Evolutionary conservation across 1,284 basidiomycete genomes (phyloP).

Genomic region (Cutaneotrichosporon daszewskae): DNA sequence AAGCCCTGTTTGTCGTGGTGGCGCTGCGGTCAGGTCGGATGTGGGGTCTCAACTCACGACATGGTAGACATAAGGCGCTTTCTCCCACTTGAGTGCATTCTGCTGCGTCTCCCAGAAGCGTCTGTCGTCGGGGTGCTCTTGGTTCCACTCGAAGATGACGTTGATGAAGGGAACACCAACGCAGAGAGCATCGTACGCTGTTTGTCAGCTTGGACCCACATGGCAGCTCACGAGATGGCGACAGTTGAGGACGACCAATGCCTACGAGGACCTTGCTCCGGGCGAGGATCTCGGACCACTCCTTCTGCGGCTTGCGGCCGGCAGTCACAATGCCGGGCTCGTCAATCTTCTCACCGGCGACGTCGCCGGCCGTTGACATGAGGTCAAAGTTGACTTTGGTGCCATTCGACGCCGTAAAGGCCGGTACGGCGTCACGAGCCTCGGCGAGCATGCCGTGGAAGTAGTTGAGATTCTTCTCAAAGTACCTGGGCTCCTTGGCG

Average conservation of each 20-base stretch:
- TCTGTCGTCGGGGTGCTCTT: conserved; percentile 35
- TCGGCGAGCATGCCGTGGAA: neutral
- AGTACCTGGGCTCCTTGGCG: conserved; percentile 38
- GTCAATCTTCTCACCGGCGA: neutral
- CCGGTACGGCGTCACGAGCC: neutral
- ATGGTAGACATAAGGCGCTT: conserved; percentile 47
- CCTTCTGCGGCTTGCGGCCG: conserved; percentile 4
- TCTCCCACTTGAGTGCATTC: conserved; percentile 26
- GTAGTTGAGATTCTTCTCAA: conserved; percentile 9
- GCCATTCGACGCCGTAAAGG: neutral
- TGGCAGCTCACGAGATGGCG: too few relatives aligned
- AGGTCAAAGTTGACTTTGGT: too few relatives aligned
- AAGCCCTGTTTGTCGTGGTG: conserved; percentile 28
- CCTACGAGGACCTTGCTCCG: conserved; percentile 12
- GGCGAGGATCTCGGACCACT: conserved; percentile 8
- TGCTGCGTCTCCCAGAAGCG: conserved; percentile 46
- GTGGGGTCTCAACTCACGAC: conserved; percentile 14
- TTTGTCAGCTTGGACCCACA: conserved; percentile 4
- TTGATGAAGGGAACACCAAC: conserved; percentile 50
- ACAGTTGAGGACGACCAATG: conserved; percentile 8
- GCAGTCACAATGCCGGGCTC: conserved; percentile 6
- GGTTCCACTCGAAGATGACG: conserved; percentile 45
- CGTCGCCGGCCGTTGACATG: neutral
- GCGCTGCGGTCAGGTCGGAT: neutral
- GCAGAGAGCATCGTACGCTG: conserved; percentile 49